Conservation (phyloP, 768 basidiomycete species). For the Auriscalpium orientale region DNA sequence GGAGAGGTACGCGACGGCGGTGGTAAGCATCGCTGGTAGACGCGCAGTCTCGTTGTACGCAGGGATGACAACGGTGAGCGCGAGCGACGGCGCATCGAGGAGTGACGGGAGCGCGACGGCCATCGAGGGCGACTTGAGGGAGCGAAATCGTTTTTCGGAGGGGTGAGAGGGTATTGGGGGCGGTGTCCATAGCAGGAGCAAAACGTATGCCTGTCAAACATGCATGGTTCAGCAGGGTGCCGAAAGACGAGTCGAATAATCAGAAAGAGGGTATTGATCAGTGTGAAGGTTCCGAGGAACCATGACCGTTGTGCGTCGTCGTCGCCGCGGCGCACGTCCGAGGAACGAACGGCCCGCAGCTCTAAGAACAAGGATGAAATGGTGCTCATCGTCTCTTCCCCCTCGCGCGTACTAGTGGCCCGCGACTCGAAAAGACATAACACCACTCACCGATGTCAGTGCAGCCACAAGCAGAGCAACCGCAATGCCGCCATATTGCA, state of each 20-base stretch:
- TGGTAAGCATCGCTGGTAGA: constrained; percentile 73
- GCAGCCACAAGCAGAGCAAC: too few species aligned
- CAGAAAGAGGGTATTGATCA: constrained; percentile 23
- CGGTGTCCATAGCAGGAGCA: constrained; percentile 72
- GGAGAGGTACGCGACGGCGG: constrained; percentile 60
- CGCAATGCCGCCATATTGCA: too few species aligned
- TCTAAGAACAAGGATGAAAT: constrained; percentile 94
- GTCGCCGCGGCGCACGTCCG: constrained; percentile 47
- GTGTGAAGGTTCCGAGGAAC: constrained; percentile 19
- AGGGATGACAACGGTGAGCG: constrained; percentile 78
- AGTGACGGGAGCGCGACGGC: constrained; percentile 50
- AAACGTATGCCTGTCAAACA: constrained; percentile 51
- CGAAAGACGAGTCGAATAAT: not conserved
- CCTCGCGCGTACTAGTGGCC: too few species aligned
- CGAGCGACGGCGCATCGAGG: constrained; percentile 49
- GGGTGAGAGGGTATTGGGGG: constrained; percentile 50
- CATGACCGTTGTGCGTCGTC: constrained; percentile 59
- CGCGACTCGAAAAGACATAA: too few species aligned
- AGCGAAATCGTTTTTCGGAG: constrained; percentile 66
- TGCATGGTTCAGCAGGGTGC: constrained; percentile 5
- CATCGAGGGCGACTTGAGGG: constrained; percentile 43
- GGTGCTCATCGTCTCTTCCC: constrained; percentile 45
- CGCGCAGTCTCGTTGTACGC: constrained; percentile 88
- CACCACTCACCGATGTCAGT: too few species aligned
- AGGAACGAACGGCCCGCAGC: constrained; percentile 42